Conservation (phyloP, 2,329 filamentous ascomycete species). For the Alternaria gansuensis region DNA sequence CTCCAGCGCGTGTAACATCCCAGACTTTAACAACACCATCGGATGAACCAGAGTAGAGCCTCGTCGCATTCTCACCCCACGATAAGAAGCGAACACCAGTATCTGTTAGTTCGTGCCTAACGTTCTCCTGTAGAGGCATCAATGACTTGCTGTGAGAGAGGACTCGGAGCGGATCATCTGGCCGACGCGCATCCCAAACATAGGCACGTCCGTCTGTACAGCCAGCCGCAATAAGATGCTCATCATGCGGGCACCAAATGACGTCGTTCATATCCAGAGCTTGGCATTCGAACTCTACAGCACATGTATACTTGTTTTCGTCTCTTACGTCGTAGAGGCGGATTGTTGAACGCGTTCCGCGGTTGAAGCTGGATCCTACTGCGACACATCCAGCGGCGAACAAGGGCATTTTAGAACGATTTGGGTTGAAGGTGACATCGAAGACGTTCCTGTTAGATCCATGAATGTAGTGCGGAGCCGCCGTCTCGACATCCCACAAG, state of each 20-base stretch:
- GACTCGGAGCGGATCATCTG: slow-evolving; percentile 57
- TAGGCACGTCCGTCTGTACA: slow-evolving; percentile 69
- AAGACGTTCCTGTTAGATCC: slow-evolving; percentile 65
- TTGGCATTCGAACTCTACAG: slow-evolving; percentile 63
- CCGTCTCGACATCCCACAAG: slow-evolving; percentile 62
- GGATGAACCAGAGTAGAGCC: slow-evolving; percentile 68
- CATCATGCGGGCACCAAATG: slow-evolving; percentile 60
- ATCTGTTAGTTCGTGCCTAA: slow-evolving; percentile 61
- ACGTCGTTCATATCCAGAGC: slow-evolving; percentile 70
- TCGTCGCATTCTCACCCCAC: slow-evolving; percentile 63
- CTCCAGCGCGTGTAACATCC: slow-evolving; percentile 63
- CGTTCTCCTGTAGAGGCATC: slow-evolving; percentile 57
- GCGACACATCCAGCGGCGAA: slow-evolving; percentile 65
- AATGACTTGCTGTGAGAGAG: slow-evolving; percentile 63
- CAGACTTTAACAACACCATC: slow-evolving; percentile 69
- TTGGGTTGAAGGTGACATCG: slow-evolving; percentile 66
- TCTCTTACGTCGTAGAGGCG: slow-evolving; percentile 61
- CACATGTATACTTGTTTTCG: slow-evolving; percentile 35
- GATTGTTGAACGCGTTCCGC: slow-evolving; percentile 60
- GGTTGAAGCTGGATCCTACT: slow-evolving; percentile 48
- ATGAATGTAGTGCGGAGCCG: slow-evolving; percentile 53
- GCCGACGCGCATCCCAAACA: slow-evolving; percentile 66
- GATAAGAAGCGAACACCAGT: slow-evolving; percentile 66
- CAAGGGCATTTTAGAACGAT: slow-evolving; percentile 41
- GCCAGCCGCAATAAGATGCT: slow-evolving; percentile 65